These are phyloP conservation scores for Nicotiana obtusifolia DNA, from an alignment of 257 asterid species.

Conservation along the genomic window DNA sequence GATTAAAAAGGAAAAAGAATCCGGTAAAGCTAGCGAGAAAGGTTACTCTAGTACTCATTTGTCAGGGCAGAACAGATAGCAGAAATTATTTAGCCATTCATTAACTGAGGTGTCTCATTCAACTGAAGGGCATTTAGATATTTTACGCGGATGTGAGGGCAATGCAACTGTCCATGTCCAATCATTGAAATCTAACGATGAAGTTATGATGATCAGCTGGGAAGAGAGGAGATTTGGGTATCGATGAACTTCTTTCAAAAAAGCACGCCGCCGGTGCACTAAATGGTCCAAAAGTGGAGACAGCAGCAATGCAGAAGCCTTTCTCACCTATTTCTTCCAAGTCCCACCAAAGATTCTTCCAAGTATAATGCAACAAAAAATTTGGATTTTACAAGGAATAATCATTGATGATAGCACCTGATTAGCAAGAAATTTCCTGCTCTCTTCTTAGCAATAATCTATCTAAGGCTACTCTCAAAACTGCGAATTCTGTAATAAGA, in stretches of 20 bases:
- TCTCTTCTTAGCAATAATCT: no score
- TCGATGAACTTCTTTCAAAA: slow-evolving; percentile 36
- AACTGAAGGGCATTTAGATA: background rate
- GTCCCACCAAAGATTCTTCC: slow-evolving; percentile 46
- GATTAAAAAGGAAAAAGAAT: no score
- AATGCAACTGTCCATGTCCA: background rate
- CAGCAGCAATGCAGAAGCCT: slow-evolving; percentile 49
- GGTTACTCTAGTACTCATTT: background rate
- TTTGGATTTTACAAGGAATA: no score
- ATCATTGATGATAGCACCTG: no score
- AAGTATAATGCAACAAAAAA: slow-evolving; percentile 29
- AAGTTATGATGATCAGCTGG: background rate
- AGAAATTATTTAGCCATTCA: background rate
- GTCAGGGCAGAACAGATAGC: background rate
- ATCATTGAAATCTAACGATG: background rate
- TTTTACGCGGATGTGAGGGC: background rate
- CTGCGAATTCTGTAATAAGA: no score
- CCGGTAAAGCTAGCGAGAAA: background rate
- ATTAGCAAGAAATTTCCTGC: no score
- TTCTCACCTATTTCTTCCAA: slow-evolving; percentile 71
- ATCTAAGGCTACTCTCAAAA: no score
- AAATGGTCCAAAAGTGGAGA: background rate
- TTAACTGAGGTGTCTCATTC: background rate
- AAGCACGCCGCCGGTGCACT: background rate
- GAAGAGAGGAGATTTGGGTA: background rate